Evolutionary conservation across 2,329 filamentous ascomycete genomes (phyloP), one percentile per base, ranked within the genome.

Genomic region (Chaetomium globosum): DNA sequence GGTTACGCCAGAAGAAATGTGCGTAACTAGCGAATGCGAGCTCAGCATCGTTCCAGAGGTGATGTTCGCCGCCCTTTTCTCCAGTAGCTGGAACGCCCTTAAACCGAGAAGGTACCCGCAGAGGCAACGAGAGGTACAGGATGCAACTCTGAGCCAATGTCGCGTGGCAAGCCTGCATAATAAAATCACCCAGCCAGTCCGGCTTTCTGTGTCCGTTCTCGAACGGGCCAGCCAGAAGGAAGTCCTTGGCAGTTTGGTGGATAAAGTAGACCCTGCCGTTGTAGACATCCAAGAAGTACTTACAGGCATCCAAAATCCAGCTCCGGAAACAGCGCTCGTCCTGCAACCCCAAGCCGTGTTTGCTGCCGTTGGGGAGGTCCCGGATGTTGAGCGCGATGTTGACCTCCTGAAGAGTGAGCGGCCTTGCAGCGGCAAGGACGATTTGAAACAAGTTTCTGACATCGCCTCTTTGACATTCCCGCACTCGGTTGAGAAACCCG

Each of bases 341-440:
- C 23, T 68, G 68, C 31, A 69, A 31, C 8, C 68, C 66, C 61
- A 69, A n/a, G 1, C 68, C 68, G 21, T 65, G 33, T 16, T 58
- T 52, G 59, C 59, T 69, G 1, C 66, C 68, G 21, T 64, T 57
- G 5, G 52, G 56, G 8, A 65, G 64, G 31, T 69, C 68, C 3
- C 31, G 63, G 21, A 69, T 67, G 60, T 68, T 69, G 48, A 69
- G 66, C 3, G 68, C 68, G 46, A 68, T 65, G 60, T 69, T 69
- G 58, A 68, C 54, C 36, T 69, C 66, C 21, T 62, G 64, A 19
- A 69, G 30, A 1, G 68, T 68, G 13, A 69, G 58, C 1, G 68
- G 68, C 23, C 68, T 58, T 5, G 62, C 49, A 10, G 68, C 64
- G 0, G 68, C 68, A 8, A 68, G 48, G 8, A 69, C 60, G 26